Evolutionary conservation across 1,284 basidiomycete species (phyloP).

Genomic region (Tremellales sp.): DNA sequence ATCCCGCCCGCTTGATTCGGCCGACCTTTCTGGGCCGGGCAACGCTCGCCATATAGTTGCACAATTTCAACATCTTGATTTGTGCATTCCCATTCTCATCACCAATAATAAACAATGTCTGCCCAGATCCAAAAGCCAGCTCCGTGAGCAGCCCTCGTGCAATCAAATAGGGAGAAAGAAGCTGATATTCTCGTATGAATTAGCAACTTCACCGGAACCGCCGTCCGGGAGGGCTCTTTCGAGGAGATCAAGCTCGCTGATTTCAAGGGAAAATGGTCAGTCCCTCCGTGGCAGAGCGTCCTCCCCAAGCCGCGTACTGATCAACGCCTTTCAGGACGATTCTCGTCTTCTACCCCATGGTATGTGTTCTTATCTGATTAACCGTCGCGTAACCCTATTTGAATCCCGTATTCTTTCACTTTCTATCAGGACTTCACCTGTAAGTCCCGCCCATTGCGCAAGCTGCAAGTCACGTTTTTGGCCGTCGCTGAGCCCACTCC

Average conservation of each 20-base stretch:
- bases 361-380: too few relatives aligned
- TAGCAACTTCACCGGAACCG: conserved; percentile 62
- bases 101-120: conserved; percentile 11
- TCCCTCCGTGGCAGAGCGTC: background rate
- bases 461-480: too few relatives aligned
- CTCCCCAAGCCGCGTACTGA: background rate
- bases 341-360: conserved; percentile 76
- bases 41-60: too few relatives aligned
- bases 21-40: too few relatives aligned
- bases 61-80: too few relatives aligned
- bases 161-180: background rate
- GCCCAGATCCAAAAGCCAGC: conserved; percentile 45
- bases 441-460: conserved; percentile 3
- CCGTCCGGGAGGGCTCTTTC: conserved; percentile 71
- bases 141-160: conserved; percentile 33
- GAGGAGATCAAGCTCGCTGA: conserved; percentile 67
- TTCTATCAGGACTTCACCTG: conserved; percentile 33
- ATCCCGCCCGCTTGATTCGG: too few relatives aligned
- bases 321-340: too few relatives aligned
- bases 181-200: conserved; percentile 4
- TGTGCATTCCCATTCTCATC: too few relatives aligned
- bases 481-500: too few relatives aligned
- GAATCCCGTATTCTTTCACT: background rate
- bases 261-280: conserved; percentile 75
- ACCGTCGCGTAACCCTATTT: background rate